Conservation (phyloP, 257 asterid species). For the Ballota nigra region DNA sequence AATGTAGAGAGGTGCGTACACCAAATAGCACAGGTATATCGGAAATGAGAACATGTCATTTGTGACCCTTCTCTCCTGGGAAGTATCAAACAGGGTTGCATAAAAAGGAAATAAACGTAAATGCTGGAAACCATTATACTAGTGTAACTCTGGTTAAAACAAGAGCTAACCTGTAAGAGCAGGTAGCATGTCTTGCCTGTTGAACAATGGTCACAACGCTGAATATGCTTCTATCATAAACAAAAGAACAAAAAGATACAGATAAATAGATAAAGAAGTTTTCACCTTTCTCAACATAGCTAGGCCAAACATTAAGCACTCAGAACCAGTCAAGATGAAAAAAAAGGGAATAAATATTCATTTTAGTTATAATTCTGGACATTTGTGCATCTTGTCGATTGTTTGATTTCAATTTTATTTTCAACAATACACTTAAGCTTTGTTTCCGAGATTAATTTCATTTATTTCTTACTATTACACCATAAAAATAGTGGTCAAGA, state of each 20-base stretch:
- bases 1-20: slow-evolving; percentile 91
- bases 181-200: slow-evolving; percentile 82
- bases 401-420: neutral
- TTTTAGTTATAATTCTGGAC: neutral
- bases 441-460: neutral
- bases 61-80: slow-evolving; percentile 75
- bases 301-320: neutral
- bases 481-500: neutral
- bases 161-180: slow-evolving; percentile 69
- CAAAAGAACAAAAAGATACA: slow-evolving; percentile 18
- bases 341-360: slow-evolving; percentile 7
- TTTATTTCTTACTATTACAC: neutral
- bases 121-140: neutral
- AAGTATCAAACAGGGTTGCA: slow-evolving; percentile 9
- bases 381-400: neutral
- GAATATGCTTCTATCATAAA: slow-evolving; percentile 67
- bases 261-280: neutral
- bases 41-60: slow-evolving; percentile 66
- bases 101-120: slow-evolving; percentile 11
- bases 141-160: slow-evolving; percentile 22
- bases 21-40: slow-evolving; percentile 79
- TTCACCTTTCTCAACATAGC: slow-evolving; percentile 2
- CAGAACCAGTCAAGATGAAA: neutral
- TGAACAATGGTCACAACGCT: slow-evolving; percentile 71
- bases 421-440: neutral